Conservation (phyloP, 139 green algal species). For the Chlorella sorokiniana region DNA sequence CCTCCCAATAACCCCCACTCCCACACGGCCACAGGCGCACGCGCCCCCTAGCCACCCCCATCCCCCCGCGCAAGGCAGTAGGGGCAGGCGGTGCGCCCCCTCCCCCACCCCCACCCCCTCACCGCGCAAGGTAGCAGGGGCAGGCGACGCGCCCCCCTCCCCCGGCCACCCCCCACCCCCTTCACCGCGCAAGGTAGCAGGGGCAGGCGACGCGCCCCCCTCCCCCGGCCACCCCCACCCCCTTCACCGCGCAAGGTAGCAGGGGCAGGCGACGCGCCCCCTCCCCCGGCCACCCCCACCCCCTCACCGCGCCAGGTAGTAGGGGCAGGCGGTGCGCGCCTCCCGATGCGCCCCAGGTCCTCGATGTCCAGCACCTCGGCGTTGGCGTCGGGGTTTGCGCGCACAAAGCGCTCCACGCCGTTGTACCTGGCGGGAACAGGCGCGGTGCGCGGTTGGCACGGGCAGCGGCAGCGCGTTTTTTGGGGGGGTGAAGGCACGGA, state of each 20-base stretch:
- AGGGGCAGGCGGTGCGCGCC: constrained; percentile 69
- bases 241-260: neutral
- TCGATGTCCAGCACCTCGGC: constrained; percentile 83
- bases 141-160: neutral
- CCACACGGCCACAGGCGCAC: neutral
- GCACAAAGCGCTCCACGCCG: constrained; percentile 48
- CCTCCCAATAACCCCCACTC: neutral
- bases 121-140: neutral
- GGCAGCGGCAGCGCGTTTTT: neutral
- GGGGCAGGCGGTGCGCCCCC: constrained; percentile 62
- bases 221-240: neutral
- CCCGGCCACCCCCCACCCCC: neutral
- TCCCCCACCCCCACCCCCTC: constrained; percentile 48
- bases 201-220: neutral
- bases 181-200: neutral
- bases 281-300: neutral
- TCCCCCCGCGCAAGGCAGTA: constrained; percentile 65
- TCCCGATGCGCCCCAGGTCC: constrained; percentile 80
- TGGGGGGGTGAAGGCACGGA: no score
- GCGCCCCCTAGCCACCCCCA: neutral
- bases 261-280: neutral
- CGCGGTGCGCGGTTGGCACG: no score
- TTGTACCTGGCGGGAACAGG: constrained; percentile 31
- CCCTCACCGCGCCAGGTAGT: constrained; percentile 59
- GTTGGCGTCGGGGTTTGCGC: constrained; percentile 53